A percentile compares a stretch with the other conserved stretches of the same genome.
Conservation (phyloP, 2,329 filamentous ascomycete genomes). For the Fusarium virguliforme region DNA sequence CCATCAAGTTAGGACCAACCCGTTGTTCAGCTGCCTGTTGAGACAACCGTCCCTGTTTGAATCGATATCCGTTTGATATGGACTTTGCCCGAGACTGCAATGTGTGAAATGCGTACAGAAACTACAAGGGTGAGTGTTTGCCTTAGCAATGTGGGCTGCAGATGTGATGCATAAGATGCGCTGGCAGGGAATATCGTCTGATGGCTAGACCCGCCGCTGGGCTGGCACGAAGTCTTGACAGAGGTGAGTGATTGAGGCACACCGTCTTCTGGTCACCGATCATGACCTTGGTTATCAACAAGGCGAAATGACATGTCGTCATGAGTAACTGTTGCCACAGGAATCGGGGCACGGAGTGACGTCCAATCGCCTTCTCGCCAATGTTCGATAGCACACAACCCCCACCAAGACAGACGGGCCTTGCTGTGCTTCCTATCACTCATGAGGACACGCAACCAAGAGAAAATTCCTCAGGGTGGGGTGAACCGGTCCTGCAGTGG, state of each 20-base stretch:
- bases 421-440: constrained; percentile 45
- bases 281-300: constrained; percentile 10
- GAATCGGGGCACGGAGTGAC: constrained; percentile 21
- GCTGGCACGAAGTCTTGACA: constrained; percentile 16
- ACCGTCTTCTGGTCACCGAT: constrained; percentile 42
- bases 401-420: constrained; percentile 29
- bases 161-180: constrained; percentile 30
- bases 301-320: constrained; percentile 31
- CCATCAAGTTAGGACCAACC: neutral
- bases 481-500: constrained; percentile 29
- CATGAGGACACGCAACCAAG: constrained; percentile 23
- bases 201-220: constrained; percentile 33
- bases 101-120: constrained; percentile 42
- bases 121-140: constrained; percentile 32
- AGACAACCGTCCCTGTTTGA: constrained; percentile 6
- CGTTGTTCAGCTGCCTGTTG: neutral
- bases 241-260: constrained; percentile 28
- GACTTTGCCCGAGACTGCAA: constrained; percentile 39
- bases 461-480: constrained; percentile 39
- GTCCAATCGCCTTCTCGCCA: constrained; percentile 29
- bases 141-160: constrained; percentile 40
- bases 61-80: constrained; percentile 20
- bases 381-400: constrained; percentile 13
- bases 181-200: constrained; percentile 35
- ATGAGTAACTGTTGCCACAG: constrained; percentile 28